Evolutionary conservation across 2,329 filamentous ascomycete genomes (phyloP), one percentile per base, ranked within the genome.

Genomic region (Fusarium devonianum): DNA sequence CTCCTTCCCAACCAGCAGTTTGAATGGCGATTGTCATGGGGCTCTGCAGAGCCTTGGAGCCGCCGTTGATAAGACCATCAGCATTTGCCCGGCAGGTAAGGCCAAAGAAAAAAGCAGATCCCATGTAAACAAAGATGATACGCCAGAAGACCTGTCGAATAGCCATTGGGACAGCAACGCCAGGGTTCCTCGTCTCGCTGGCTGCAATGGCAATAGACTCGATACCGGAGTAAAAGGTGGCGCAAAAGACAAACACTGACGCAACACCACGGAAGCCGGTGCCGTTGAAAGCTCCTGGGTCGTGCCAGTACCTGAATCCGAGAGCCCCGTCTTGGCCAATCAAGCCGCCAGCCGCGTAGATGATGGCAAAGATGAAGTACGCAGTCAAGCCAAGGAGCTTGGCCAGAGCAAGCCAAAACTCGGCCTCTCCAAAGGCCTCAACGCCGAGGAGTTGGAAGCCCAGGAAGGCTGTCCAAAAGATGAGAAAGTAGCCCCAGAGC

Each of bases 371-470:
- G 57, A 92, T 75, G 69, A 89, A 89, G 69, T 88, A 90, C 1
- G 87, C 87, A 2, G 88, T 73, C 2, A 92, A 73, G 1, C 87
- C 86, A 3, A 85, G 67, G 5, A 92, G 79, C 66, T 92, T 92
- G 66, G 91, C 72, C 12, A 87, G 78, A 1, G 88, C 86, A 47
- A 92, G 81, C 87, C 88, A 92, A 65, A 92, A 91, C 66, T 93
- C 89, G 8, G 87, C 84, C 66, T 92, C 89, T 11, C 89, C 89
- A 66, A 91, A 92, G 4, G 86, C 83, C 60, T 86, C 83, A 1
- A 92, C 85, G 1, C 87, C 87, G 2, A 91, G 74, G 23, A 91
- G 77, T 63, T 91, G 89, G 49, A 91, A 84, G 0, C 73, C 77
- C 1, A 86, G 76, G 56, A 92, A 89, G 0, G 84, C 72, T n/a